A percentile compares a stretch with the other conserved stretches of the same genome.
phyloP scores from a whole-genome alignment of 768 basidiomycete species.

The Leccinum pellstonianum region DNA sequence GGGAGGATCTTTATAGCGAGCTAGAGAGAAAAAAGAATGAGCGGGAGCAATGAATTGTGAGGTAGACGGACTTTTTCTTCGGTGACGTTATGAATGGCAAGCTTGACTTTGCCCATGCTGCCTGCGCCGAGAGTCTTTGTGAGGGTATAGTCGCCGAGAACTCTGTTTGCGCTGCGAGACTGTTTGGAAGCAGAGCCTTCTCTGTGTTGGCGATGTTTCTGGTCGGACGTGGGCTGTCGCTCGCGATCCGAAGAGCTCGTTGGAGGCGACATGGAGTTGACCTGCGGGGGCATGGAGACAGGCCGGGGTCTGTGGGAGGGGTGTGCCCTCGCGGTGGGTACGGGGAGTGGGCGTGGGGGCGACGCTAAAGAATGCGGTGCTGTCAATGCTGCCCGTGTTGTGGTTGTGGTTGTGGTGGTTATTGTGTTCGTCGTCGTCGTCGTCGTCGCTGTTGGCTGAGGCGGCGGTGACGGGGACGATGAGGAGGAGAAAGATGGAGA shows the following conservation, averaged over 20 bases:
- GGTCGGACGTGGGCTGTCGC: slow-evolving; percentile 28
- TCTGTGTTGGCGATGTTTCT: slow-evolving; percentile 31
- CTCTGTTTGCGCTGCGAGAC: slow-evolving; percentile 42
- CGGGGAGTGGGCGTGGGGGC: slow-evolving; percentile 36
- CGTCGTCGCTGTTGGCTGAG: not conserved
- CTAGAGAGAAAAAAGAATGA: slow-evolving; percentile 39
- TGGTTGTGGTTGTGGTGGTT: slow-evolving; percentile 13
- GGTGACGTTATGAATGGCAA: slow-evolving; percentile 83
- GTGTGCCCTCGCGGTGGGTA: slow-evolving; percentile 21
- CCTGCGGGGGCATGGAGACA: slow-evolving; percentile 74
- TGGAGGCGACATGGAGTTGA: slow-evolving; percentile 36
- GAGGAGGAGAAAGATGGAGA: slow-evolving; percentile 13
- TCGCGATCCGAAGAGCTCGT: slow-evolving; percentile 35
- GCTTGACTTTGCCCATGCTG: slow-evolving; percentile 99
- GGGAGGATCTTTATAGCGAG: slow-evolving; percentile 99
- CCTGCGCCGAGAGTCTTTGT: slow-evolving; percentile 97
- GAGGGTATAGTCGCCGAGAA: slow-evolving; percentile 92
- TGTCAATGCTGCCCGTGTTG: not conserved
- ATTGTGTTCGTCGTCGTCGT: not conserved
- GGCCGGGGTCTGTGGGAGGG: slow-evolving; percentile 50
- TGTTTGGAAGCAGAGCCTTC: slow-evolving; percentile 36
- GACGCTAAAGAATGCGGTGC: slow-evolving; percentile 8
- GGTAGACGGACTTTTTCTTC: slow-evolving; percentile 80
- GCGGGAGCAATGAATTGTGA: not conserved
- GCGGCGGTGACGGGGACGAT: slow-evolving; percentile 1